phyloP scores from a whole-genome alignment of 2,329 filamentous ascomycete species.

The Ophiocordyceps unilateralis region DNA sequence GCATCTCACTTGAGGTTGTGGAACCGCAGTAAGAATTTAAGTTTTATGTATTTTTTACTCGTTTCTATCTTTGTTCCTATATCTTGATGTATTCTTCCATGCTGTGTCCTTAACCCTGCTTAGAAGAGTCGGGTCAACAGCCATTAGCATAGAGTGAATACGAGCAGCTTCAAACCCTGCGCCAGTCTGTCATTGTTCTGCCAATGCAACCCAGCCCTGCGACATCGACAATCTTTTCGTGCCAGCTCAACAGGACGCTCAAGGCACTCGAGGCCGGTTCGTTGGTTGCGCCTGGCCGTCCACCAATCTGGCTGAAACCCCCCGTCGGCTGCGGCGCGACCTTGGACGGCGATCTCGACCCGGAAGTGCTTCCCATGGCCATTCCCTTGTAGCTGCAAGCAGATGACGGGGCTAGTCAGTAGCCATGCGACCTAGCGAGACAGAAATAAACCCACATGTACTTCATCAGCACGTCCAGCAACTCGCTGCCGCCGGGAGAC shows the following conservation, averaged over 20 bases:
- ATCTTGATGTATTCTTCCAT: not conserved
- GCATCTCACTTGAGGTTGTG: no score
- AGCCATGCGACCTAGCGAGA: not conserved
- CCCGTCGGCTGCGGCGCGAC: conserved; percentile 57
- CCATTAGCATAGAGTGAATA: not conserved
- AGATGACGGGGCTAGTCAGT: not conserved
- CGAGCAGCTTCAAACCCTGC: conserved; percentile 36
- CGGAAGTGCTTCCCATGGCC: conserved; percentile 30
- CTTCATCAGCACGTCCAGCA: conserved; percentile 90
- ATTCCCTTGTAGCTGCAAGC: conserved; percentile 72
- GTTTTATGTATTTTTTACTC: not conserved
- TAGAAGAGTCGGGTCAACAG: no score
- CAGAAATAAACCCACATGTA: conserved; percentile 52
- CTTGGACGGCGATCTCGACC: conserved; percentile 23
- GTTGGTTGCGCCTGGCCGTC: conserved; percentile 32
- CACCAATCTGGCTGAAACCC: conserved; percentile 68
- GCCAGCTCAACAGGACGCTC: conserved; percentile 96
- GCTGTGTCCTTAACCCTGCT: no score
- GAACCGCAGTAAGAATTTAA: not conserved
- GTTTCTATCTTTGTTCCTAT: not conserved
- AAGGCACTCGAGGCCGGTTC: conserved; percentile 72
- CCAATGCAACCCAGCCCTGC: conserved; percentile 83
- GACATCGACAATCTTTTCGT: conserved; percentile 94
- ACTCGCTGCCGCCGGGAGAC: conserved; percentile 64
- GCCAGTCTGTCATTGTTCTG: conserved; percentile 89